Evolutionary conservation across 2,329 filamentous ascomycete species (phyloP).

Genomic region (Hymenoscyphus repandus): DNA sequence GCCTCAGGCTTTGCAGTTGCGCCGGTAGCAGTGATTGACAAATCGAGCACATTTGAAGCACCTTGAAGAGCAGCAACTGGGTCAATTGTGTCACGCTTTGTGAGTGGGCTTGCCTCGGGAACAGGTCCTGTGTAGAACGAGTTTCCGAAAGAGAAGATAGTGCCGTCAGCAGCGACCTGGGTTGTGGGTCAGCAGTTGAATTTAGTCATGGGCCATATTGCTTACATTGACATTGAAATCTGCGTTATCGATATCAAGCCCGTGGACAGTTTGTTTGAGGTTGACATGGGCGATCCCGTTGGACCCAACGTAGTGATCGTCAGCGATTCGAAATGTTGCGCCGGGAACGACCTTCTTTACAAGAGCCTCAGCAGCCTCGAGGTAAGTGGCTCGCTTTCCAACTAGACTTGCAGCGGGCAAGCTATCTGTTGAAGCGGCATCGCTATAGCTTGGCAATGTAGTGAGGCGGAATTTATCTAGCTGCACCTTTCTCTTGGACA

Average conservation of each 20-base stretch:
- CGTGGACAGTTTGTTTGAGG: slow-evolving; percentile 54
- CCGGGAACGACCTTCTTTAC: slow-evolving; percentile 36
- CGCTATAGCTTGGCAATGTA: slow-evolving; percentile 13
- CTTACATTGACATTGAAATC: slow-evolving; percentile 20
- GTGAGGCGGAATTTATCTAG: slow-evolving; percentile 13
- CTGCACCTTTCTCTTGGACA: slow-evolving; percentile 29
- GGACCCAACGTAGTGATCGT: slow-evolving; percentile 48
- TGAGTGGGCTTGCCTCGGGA: slow-evolving; percentile 36
- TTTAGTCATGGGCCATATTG: background rate
- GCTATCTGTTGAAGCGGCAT: slow-evolving; percentile 2
- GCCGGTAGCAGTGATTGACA: slow-evolving; percentile 8
- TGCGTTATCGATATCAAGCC: slow-evolving; percentile 54
- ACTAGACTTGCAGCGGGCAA: background rate
- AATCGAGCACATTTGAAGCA: slow-evolving; percentile 10
- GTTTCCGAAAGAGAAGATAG: slow-evolving; percentile 53
- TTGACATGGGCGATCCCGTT: slow-evolving; percentile 54
- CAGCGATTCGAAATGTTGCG: slow-evolving; percentile 43
- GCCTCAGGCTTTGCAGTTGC: slow-evolving; percentile 12
- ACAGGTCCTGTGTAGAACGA: slow-evolving; percentile 41
- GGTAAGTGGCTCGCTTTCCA: slow-evolving; percentile 29
- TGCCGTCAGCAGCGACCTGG: slow-evolving; percentile 46
- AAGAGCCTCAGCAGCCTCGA: slow-evolving; percentile 41
- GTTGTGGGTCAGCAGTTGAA: slow-evolving; percentile 29
- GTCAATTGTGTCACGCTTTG: slow-evolving; percentile 39
- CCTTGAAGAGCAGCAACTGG: slow-evolving; percentile 38